Evolutionary conservation across 78 protist genomes (phyloP), one percentile per base, ranked within the genome.

Genomic region (Monocercomonoides exilis): DNA sequence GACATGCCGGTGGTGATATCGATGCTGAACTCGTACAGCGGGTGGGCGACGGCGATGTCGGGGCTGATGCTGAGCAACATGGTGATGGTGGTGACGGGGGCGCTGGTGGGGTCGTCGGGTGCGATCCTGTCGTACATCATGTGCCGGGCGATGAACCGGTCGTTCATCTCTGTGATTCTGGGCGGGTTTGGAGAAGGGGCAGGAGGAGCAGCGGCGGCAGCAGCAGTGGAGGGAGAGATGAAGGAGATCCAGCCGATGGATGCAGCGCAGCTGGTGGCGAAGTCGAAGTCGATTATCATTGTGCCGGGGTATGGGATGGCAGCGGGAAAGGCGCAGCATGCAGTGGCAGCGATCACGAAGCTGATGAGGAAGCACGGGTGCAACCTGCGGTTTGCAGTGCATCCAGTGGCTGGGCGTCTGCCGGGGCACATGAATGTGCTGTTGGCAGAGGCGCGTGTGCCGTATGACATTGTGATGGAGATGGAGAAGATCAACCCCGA

Each of bases 251-350:
- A 43, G 6, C 54, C 38, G 36, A 45, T 84, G 63, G 91, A 88
- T 82, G 87, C 88, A 46, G 46, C 85, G 0, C 92, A 85, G 43
- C 54, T 81, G 80, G 46, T 86, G 0, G 32, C 43, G 33, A 54
- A 44, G 44, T 35, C 85, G 46, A 77, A 91, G 85, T 41, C 0
- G 1, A 93, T 97, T 32, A 41, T 97, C 89, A 95, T 98, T 46
- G 97, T 96, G 33, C 99, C 99, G 2, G 99, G 99, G 6, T 98
- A 96, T 85, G 99, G 99, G 32, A 63, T 98, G 81, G 99, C 99
- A 0, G 98, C 96, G 6, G 95, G 96, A 36, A 86, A 93, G 44
- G 97, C 92, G 1, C 98, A 96, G 87, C 88, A 95, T 64, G 88
- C 96, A 3, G 84, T 97, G 21, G 92, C 96, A 0, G 95, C 95